Conservation (phyloP, 164 flowering plant genomes). For the Umbellularia californica region DNA sequence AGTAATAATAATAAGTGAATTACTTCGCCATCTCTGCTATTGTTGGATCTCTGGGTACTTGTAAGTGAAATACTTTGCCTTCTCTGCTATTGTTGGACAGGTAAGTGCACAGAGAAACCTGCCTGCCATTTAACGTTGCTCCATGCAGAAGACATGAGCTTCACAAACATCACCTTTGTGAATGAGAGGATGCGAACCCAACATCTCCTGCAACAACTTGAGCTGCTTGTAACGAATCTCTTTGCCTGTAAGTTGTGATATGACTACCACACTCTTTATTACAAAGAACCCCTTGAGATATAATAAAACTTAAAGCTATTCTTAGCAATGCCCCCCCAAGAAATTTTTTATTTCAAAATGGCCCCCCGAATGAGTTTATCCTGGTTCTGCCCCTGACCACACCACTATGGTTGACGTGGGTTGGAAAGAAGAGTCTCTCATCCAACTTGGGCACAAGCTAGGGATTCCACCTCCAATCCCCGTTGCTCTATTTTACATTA, state of each 20-base stretch:
- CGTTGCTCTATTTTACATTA: neutral
- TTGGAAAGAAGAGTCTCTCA: constrained; percentile 7
- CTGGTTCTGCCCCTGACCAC: too few species aligned
- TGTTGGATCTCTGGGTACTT: constrained; percentile 7
- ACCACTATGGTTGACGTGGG: neutral
- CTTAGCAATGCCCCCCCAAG: too few species aligned
- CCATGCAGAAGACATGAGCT: constrained; percentile 41
- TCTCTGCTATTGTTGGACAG: neutral
- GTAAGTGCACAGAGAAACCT: constrained; percentile 25
- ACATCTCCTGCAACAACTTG: constrained; percentile 13
- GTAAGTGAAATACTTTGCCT: neutral
- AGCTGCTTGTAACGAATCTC: neutral
- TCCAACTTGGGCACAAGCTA: constrained; percentile 10
- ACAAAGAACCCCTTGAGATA: too few species aligned
- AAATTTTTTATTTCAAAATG: too few species aligned
- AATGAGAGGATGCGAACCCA: constrained; percentile 21
- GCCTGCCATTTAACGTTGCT: constrained; percentile 25
- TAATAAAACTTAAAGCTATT: too few species aligned
- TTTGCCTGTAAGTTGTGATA: constrained; percentile 9
- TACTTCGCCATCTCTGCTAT: too few species aligned
- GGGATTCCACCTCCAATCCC: constrained; percentile 14
- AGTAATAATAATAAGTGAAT: too few species aligned
- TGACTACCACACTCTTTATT: neutral
- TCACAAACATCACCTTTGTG: constrained; percentile 35
- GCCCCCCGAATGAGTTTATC: too few species aligned